Conservation (phyloP, 2,329 filamentous ascomycete genomes). For the Tricladium varicosporioides region DNA sequence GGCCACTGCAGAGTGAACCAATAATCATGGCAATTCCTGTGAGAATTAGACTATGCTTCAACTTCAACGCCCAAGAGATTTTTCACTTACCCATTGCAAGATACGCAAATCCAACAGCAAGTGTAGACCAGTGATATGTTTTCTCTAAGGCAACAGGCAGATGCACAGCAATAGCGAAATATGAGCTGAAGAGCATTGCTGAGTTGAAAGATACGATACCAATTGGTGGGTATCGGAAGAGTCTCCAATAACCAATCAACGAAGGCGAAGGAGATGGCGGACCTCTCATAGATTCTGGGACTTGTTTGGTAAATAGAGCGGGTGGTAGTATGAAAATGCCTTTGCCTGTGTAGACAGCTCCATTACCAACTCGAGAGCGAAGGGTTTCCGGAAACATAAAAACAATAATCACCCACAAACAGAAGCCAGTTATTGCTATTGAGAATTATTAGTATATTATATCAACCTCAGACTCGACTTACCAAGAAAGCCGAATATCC, state of each 20-base stretch:
- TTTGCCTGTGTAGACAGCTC: not conserved
- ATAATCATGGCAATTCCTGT: slow-evolving; percentile 5
- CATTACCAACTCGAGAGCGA: slow-evolving; percentile 3
- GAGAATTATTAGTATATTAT: no score
- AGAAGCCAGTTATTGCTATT: slow-evolving; percentile 4
- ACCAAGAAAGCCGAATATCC: slow-evolving; percentile 8
- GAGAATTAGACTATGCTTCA: no score
- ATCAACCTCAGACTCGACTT: not conserved
- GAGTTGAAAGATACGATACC: slow-evolving; percentile 5
- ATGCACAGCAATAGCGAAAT: slow-evolving; percentile 5
- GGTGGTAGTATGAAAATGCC: not conserved
- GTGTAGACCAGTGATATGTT: slow-evolving; percentile 1
- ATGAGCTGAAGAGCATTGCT: slow-evolving; percentile 4
- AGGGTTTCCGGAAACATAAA: slow-evolving; percentile 6
- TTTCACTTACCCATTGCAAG: not conserved
- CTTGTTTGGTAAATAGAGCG: not conserved
- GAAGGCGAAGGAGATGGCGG: slow-evolving; percentile 2
- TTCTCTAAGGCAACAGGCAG: slow-evolving; percentile 3
- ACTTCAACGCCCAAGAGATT: no score
- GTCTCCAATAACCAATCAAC: slow-evolving; percentile 2
- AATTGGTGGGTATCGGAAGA: slow-evolving; percentile 5
- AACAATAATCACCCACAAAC: slow-evolving; percentile 2
- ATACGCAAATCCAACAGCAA: slow-evolving; percentile 5
- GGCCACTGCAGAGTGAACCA: slow-evolving; percentile 1
- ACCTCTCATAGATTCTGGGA: slow-evolving; percentile 2